A percentile compares a stretch with the other conserved stretches of the same genome.
These are phyloP conservation scores for Saccharomycopsis olivae DNA, from an alignment of 805 yeast genomes.

Conservation along the genomic window DNA sequence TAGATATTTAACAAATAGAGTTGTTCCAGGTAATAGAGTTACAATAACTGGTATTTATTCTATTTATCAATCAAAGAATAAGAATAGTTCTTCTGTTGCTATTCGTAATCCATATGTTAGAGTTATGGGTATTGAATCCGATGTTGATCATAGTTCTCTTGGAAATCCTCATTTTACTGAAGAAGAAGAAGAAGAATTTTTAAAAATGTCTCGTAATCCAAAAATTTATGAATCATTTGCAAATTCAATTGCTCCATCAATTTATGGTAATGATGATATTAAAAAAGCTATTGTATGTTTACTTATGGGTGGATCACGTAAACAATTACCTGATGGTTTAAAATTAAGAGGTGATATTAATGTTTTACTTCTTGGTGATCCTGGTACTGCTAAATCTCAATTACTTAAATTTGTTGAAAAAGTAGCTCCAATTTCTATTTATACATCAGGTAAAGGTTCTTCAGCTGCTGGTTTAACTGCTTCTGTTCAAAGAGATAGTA, in stretches of 20 bases:
- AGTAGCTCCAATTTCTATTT: constrained; percentile 87
- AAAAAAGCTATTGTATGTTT: constrained; percentile 89
- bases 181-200: constrained; percentile 88
- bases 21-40: constrained; percentile 92
- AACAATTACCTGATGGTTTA: constrained; percentile 90
- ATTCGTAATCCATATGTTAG: constrained; percentile 86
- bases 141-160: constrained; percentile 58
- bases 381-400: constrained; percentile 98
- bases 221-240: constrained; percentile 80
- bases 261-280: constrained; percentile 87
- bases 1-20: constrained; percentile 77
- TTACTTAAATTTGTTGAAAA: constrained; percentile 90
- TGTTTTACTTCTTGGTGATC: constrained; percentile 89
- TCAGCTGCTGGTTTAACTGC: constrained; percentile 99
- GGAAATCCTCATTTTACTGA: constrained; percentile 64
- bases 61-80: constrained; percentile 65
- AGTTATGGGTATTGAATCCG: constrained; percentile 79
- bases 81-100: constrained; percentile 57
- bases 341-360: constrained; percentile 95
- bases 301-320: constrained; percentile 89
- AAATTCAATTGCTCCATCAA: constrained; percentile 89
- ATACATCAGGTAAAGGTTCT: constrained; percentile 98
- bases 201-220: constrained; percentile 71
- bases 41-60: constrained; percentile 89
- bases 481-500: constrained; percentile 85